A percentile compares a stretch with the other conserved stretches of the same genome.
Evolutionary conservation across 1,284 basidiomycete species (phyloP).

Genomic region (Xanthoconium separans): DNA sequence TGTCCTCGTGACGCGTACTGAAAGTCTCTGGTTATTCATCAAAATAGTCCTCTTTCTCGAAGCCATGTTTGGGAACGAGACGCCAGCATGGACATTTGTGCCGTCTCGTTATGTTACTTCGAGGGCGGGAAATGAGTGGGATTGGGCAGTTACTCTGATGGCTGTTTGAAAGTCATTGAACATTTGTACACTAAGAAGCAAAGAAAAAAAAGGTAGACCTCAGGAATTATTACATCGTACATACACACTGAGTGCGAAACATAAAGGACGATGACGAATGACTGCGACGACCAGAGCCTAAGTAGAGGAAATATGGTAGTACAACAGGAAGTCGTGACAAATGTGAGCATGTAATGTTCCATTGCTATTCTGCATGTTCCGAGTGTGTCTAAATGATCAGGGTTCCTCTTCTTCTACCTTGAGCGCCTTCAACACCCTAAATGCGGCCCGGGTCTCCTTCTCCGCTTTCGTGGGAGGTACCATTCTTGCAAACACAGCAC

Average conservation of each 20-base stretch:
- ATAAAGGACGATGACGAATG: not conserved
- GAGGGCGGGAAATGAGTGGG: constrained; percentile 46
- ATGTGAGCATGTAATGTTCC: constrained; percentile 13
- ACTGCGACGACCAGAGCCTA: constrained; percentile 4
- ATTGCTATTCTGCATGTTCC: constrained; percentile 1
- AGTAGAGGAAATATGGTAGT: constrained; percentile 8
- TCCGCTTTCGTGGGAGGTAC: constrained; percentile 88
- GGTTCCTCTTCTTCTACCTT: constrained; percentile 54
- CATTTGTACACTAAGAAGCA: not conserved
- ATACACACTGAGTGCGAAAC: not conserved
- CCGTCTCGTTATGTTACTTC: constrained; percentile 53
- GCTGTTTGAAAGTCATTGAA: constrained; percentile 15
- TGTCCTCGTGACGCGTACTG: not conserved
- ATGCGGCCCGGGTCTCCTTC: constrained; percentile 78
- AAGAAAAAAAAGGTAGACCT: not conserved
- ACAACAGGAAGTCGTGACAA: not conserved
- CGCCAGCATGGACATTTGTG: constrained; percentile 51
- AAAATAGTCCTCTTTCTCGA: constrained; percentile 15
- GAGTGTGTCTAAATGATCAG: constrained; percentile 27
- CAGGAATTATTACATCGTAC: constrained; percentile 3
- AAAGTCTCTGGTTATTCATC: not conserved
- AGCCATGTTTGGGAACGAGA: constrained; percentile 18
- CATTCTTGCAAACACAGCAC: constrained; percentile 73
- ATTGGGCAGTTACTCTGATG: constrained; percentile 51
- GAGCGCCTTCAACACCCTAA: constrained; percentile 76